These are phyloP conservation scores for Letharia columbiana DNA, from an alignment of 495 filamentous ascomycete genomes.

Conservation along the genomic window DNA sequence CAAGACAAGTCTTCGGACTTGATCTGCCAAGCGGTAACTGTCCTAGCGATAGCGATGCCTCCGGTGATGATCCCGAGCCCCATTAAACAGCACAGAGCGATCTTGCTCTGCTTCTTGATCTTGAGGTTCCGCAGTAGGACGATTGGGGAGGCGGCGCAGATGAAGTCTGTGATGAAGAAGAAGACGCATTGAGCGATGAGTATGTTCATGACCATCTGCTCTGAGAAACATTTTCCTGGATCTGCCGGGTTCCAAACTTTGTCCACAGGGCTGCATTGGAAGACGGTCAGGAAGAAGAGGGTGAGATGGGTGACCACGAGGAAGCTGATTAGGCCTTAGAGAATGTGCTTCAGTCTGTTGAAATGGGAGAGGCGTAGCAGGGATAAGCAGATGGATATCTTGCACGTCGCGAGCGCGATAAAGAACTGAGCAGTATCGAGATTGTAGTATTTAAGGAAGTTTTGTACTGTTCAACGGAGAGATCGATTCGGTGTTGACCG, in stretches of 20 bases:
- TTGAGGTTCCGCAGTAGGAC: conserved; percentile 42
- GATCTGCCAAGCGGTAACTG: conserved; percentile 11
- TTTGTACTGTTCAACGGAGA: conserved; percentile 8
- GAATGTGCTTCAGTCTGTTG: neutral
- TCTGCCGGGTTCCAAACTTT: conserved; percentile 16
- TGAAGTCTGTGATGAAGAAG: conserved; percentile 35
- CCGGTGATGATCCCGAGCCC: conserved; percentile 39
- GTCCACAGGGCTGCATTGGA: conserved; percentile 18
- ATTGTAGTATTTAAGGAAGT: conserved; percentile 20
- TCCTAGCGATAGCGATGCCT: conserved; percentile 14
- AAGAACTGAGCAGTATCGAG: conserved; percentile 20
- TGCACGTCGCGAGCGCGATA: conserved; percentile 30
- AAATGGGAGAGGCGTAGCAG: conserved; percentile 19
- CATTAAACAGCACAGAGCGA: conserved; percentile 40
- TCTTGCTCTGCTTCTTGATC: conserved; percentile 38
- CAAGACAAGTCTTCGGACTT: conserved; percentile 16
- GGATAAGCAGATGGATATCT: conserved; percentile 35
- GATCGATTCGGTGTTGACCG: conserved; percentile 11
- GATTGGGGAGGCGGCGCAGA: conserved; percentile 40
- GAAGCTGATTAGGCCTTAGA: conserved; percentile 12
- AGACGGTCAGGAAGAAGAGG: conserved; percentile 12
- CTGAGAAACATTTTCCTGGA: conserved; percentile 13
- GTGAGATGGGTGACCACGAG: conserved; percentile 15
- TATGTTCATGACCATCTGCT: conserved; percentile 6
- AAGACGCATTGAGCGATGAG: conserved; percentile 19